Evolutionary conservation across 148 eudicot species (phyloP).

Genomic region (Pharnaceum exiguum): DNA sequence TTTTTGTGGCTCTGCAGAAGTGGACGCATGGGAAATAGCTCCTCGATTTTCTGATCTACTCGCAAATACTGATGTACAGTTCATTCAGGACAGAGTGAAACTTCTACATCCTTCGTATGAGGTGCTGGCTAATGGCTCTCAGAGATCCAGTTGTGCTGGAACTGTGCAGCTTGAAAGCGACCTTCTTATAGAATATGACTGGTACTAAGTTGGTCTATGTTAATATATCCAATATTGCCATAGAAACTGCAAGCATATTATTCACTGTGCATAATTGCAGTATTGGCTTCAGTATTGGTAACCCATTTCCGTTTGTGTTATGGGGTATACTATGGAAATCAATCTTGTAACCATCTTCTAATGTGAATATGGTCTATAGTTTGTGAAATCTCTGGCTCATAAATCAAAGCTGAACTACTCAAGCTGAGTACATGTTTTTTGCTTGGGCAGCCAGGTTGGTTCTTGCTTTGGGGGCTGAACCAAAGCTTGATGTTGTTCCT

Average conservation of each 20-base stretch:
- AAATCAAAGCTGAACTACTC: constrained; percentile 4
- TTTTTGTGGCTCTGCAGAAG: constrained; percentile 55
- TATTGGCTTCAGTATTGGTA: no score
- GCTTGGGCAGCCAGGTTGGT: constrained; percentile 99
- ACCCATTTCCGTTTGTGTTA: background rate
- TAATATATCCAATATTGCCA: background rate
- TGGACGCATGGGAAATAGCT: constrained; percentile 95
- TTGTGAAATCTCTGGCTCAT: constrained; percentile 1
- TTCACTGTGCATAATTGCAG: background rate
- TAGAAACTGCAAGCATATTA: no score
- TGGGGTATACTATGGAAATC: background rate
- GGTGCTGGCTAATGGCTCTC: constrained; percentile 34
- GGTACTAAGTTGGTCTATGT: constrained; percentile 44
- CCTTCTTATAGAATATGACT: constrained; percentile 81
- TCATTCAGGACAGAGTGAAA: constrained; percentile 81
- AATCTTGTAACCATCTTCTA: background rate
- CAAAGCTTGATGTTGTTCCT: constrained; percentile 76
- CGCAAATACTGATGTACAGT: constrained; percentile 66
- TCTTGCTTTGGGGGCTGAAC: constrained; percentile 95
- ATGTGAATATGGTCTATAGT: background rate
- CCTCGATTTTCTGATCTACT: constrained; percentile 90
- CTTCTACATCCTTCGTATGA: constrained; percentile 52
- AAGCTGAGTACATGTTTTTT: constrained; percentile 45
- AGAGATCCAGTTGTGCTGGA: constrained; percentile 54
- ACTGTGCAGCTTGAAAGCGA: constrained; percentile 91